Evolutionary conservation across 345 rosid species (phyloP).

Genomic region (Syzygium aromaticum): DNA sequence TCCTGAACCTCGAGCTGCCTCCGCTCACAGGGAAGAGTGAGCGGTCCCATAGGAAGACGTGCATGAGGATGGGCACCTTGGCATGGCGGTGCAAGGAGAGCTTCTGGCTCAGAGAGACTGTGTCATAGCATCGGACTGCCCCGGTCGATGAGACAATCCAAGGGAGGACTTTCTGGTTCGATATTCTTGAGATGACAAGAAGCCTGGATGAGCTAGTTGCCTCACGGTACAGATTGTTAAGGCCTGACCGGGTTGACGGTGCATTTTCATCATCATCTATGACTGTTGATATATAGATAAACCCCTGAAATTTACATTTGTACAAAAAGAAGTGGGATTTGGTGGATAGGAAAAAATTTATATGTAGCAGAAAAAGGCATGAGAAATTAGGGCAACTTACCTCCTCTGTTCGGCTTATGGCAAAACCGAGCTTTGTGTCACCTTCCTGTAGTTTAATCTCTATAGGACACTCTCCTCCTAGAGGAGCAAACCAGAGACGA

Average conservation of each 20-base stretch:
- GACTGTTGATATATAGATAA: constrained; percentile 82
- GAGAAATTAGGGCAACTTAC: constrained; percentile 13
- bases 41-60: constrained; percentile 63
- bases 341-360: neutral
- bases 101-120: constrained; percentile 90
- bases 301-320: constrained; percentile 43
- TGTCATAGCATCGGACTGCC: constrained; percentile 83
- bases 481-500: constrained; percentile 86
- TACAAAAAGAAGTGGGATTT: neutral
- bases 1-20: constrained; percentile 15
- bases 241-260: constrained; percentile 81
- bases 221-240: constrained; percentile 54
- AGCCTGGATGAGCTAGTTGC: constrained; percentile 48
- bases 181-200: constrained; percentile 67
- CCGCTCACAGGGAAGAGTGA: constrained; percentile 9
- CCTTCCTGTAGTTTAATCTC: constrained; percentile 68
- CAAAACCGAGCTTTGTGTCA: constrained; percentile 85
- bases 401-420: constrained; percentile 99
- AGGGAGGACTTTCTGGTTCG: constrained; percentile 82
- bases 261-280: constrained; percentile 49
- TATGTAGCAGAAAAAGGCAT: neutral
- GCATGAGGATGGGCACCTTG: constrained; percentile 55
- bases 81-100: constrained; percentile 92
- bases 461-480: constrained; percentile 53
- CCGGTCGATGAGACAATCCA: constrained; percentile 96